Percentiles rank a stretch among this genome's conserved stretches.
These are phyloP conservation scores for Iris pallida DNA, from an alignment of 116 monocot genomes.

Conservation along the genomic window DNA sequence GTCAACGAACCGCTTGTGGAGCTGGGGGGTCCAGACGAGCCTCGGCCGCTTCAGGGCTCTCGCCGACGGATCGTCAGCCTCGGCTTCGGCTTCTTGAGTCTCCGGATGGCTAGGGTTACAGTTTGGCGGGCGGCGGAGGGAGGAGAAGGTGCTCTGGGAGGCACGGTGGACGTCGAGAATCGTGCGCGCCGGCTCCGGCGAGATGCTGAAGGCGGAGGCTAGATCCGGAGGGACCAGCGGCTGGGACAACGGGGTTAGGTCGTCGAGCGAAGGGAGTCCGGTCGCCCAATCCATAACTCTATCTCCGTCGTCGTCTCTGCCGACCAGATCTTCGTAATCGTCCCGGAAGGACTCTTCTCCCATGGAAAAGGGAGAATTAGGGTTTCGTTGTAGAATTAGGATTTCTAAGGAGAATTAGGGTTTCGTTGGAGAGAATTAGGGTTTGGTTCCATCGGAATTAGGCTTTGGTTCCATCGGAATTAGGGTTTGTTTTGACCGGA, in stretches of 20 bases:
- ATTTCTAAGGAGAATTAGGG: no score
- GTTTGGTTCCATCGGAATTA: no score
- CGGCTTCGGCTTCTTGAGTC: not conserved
- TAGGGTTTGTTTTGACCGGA: no score
- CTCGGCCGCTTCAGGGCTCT: slow-evolving; percentile 32
- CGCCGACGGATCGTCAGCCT: slow-evolving; percentile 16
- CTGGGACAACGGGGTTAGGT: slow-evolving; percentile 33
- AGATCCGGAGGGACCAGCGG: slow-evolving; percentile 34
- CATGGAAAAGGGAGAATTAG: no score
- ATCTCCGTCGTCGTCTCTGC: not conserved
- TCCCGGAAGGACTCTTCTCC: no score
- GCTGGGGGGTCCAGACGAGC: slow-evolving; percentile 56
- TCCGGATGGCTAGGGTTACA: not conserved
- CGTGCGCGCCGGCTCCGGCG: slow-evolving; percentile 25
- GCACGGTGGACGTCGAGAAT: slow-evolving; percentile 35
- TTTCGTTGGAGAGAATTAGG: no score
- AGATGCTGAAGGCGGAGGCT: slow-evolving; percentile 45
- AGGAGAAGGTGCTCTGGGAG: slow-evolving; percentile 24
- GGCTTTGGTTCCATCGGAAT: no score
- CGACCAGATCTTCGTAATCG: not conserved
- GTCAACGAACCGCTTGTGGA: slow-evolving; percentile 55
- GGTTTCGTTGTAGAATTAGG: no score
- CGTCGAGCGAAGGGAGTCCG: slow-evolving; percentile 35
- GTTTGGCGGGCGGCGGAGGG: slow-evolving; percentile 14
- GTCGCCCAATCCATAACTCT: slow-evolving; percentile 34